Base-by-base conservation (phyloP, 2,329 filamentous ascomycete genomes). In the Bipolaris zeicola region DNA sequence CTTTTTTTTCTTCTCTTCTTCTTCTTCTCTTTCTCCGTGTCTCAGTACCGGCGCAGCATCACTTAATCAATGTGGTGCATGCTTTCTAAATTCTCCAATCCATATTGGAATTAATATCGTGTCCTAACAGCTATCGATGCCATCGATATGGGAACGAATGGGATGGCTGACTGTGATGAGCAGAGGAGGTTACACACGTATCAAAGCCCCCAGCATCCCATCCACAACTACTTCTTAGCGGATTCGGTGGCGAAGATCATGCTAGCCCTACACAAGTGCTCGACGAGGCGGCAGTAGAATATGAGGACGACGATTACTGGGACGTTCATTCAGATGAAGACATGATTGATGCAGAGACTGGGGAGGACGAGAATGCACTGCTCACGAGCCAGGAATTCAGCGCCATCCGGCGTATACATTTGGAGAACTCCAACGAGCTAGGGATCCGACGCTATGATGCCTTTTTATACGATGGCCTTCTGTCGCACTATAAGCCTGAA, bases 271-370 rank as follows among this genome's bases (percentile, higher is more conserved):
- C 72, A 7, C 67, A 75, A 36, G 47, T 69, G n/a, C 72, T 76
- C 22, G 68, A 75, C 46, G 72, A 75, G 61, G 73, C 72, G 47
- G 72, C 72, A 16, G 59, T 82, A 14, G 80, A 82, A 63, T 71
- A 71, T 24, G 75, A 78, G 46, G 80, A 82, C 53, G 78, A 82
- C 47, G 79, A 82, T 49, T 82, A 82, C 59, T 82, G 76, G 63
- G 80, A 82, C 56, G 75, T 82, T 14, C 66, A 79, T 1, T 79
- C 79, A 0, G 80, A 82, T 50, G 80, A 82, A 57, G 80, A 82
- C 20, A 75, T 76, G 72, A 13, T 65, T 37, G 70, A 73, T 18
- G 48, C 47, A 10, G 68, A 68, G 8, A 62, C 64, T n/a, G 56
- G 33, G 3, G 49, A 49, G 13, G 58, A 69, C 3, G 64, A 71